A percentile compares a stretch with the other conserved stretches of the same genome.
These are phyloP conservation scores for Sordaria brevicollis DNA, from an alignment of 495 filamentous ascomycete genomes.

Conservation along the genomic window DNA sequence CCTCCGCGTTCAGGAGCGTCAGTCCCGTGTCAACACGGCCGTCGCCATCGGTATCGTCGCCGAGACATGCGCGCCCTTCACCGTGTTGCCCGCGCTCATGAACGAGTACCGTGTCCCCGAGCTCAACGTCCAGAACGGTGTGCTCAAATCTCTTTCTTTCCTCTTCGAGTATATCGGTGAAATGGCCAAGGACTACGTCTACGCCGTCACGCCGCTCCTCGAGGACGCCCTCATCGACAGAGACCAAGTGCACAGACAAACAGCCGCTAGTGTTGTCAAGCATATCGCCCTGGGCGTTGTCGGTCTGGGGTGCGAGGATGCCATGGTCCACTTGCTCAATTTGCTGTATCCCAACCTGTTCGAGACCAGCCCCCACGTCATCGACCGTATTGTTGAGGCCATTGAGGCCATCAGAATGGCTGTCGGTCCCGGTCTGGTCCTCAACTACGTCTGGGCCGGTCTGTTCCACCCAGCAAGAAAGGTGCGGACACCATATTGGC, in stretches of 20 bases:
- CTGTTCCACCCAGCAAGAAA: slow-evolving; percentile 95
- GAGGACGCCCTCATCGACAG: slow-evolving; percentile 97
- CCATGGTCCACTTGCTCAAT: slow-evolving; percentile 95
- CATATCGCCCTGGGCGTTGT: slow-evolving; percentile 94
- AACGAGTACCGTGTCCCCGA: slow-evolving; percentile 99
- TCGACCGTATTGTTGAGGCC: slow-evolving; percentile 92
- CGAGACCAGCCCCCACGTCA: slow-evolving; percentile 97
- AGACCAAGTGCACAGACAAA: slow-evolving; percentile 97
- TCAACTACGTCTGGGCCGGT: slow-evolving; percentile 98
- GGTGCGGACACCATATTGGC: slow-evolving; percentile 86
- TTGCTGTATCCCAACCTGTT: slow-evolving; percentile 95
- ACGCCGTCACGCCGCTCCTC: slow-evolving; percentile 91
- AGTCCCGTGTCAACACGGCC: slow-evolving; percentile 95
- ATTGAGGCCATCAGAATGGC: slow-evolving; percentile 95
- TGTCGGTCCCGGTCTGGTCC: slow-evolving; percentile 76
- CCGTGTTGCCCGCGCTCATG: slow-evolving; percentile 97
- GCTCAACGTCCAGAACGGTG: slow-evolving; percentile 97
- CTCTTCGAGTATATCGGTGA: slow-evolving; percentile 99
- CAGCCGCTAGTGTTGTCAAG: slow-evolving; percentile 91
- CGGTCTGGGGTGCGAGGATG: slow-evolving; percentile 95
- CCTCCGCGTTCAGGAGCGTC: slow-evolving; percentile 91
- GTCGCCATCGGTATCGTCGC: slow-evolving; percentile 99
- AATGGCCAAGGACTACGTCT: slow-evolving; percentile 99
- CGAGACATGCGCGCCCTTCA: slow-evolving; percentile 98
- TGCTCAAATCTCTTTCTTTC: slow-evolving; percentile 94